Conservation (phyloP, 169 alveolate genomes). For the Toxoplasma gondii region DNA sequence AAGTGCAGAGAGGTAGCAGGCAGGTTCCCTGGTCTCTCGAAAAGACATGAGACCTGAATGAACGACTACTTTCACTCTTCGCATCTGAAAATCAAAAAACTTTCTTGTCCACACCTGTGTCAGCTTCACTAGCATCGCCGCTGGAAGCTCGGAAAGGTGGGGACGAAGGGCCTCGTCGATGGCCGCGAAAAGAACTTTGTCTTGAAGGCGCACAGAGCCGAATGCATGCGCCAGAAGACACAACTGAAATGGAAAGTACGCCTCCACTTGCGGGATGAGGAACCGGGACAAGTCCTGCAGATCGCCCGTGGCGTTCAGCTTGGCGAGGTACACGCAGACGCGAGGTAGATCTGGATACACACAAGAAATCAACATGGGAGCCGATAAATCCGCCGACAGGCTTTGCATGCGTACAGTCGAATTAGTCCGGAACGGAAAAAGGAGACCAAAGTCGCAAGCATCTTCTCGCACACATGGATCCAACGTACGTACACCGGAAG, state of each 20-base stretch:
- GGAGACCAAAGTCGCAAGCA: no score
- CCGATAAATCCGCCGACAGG: neutral
- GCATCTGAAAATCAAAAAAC: no score
- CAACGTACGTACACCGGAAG: neutral
- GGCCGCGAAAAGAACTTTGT: slow-evolving; percentile 76
- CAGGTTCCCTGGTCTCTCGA: no score
- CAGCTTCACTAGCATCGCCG: slow-evolving; percentile 45
- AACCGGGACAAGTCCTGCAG: slow-evolving; percentile 75
- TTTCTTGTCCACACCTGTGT: neutral
- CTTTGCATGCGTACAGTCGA: neutral
- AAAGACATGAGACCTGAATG: no score
- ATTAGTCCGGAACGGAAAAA: no score
- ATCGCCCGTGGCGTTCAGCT: slow-evolving; percentile 78
- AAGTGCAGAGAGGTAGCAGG: no score
- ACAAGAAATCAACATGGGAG: neutral
- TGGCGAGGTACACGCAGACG: slow-evolving; percentile 78
- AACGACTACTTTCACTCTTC: no score
- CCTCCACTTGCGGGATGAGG: slow-evolving; percentile 69
- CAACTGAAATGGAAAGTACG: slow-evolving; percentile 80
- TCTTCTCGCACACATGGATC: no score
- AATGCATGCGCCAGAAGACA: slow-evolving; percentile 74
- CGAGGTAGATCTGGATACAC: slow-evolving; percentile 76
- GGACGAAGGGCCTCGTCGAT: slow-evolving; percentile 37
- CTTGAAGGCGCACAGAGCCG: slow-evolving; percentile 77
- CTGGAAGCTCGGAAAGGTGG: slow-evolving; percentile 31